Evolutionary conservation across 805 yeast genomes (phyloP).

Genomic region (Cyberlindnera meyerae): DNA sequence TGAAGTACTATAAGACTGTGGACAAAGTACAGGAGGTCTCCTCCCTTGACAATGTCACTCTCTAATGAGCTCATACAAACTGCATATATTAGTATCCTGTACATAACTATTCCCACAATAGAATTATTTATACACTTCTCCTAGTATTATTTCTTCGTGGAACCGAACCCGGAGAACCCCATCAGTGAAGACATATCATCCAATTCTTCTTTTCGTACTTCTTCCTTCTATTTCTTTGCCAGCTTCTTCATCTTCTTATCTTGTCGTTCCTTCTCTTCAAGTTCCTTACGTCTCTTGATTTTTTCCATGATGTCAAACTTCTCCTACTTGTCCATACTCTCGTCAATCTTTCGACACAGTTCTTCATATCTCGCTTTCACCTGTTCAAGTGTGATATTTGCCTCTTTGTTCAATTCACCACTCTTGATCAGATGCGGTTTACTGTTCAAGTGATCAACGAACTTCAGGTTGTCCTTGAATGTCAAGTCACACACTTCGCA

Average conservation of each 20-base stretch:
- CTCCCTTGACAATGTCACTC: constrained; percentile 6
- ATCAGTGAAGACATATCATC: constrained; percentile 34
- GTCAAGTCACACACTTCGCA: constrained; percentile 79
- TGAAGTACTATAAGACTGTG: constrained; percentile 64
- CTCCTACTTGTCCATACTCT: constrained; percentile 12
- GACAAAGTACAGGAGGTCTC: constrained; percentile 37
- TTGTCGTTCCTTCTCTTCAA: constrained; percentile 33
- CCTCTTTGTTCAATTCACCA: constrained; percentile 34
- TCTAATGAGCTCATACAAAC: neutral
- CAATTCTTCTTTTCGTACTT: constrained; percentile 11
- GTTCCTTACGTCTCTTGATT: constrained; percentile 33
- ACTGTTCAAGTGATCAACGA: constrained; percentile 79
- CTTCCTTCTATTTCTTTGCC: constrained; percentile 10
- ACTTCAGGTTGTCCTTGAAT: constrained; percentile 76
- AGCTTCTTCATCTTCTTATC: constrained; percentile 22
- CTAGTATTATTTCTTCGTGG: constrained; percentile 38
- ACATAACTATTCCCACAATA: too few species aligned
- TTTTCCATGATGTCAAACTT: constrained; percentile 35
- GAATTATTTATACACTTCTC: too few species aligned
- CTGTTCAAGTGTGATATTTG: constrained; percentile 43
- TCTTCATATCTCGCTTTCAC: constrained; percentile 37
- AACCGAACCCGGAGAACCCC: constrained; percentile 59
- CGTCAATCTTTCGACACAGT: constrained; percentile 30
- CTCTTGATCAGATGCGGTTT: constrained; percentile 54
- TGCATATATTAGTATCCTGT: too few species aligned